phyloP scores from a whole-genome alignment of 1,284 basidiomycete species.

The Microbotryum lychnidis-dioicae region DNA sequence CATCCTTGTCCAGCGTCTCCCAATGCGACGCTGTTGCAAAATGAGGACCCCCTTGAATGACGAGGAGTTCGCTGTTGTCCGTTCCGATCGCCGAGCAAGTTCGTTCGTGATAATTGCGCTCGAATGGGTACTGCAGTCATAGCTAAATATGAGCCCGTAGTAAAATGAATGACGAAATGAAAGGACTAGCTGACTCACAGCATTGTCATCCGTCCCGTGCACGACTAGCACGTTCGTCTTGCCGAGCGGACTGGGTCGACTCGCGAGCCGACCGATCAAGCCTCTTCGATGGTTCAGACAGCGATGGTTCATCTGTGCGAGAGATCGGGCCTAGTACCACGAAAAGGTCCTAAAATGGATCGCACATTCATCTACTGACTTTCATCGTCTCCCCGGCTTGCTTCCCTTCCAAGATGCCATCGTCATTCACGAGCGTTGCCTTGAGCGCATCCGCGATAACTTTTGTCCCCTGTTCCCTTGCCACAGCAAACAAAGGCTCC shows the following conservation, averaged over 20 bases:
- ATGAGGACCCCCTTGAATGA: conserved; percentile 6
- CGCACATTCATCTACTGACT: too few relatives aligned
- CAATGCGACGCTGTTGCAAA: conserved; percentile 8
- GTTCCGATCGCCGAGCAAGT: conserved; percentile 1
- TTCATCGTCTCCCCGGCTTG: conserved; percentile 4
- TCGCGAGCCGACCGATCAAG: not conserved
- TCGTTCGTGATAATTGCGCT: conserved; percentile 5
- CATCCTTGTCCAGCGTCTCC: not conserved
- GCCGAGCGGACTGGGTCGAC: conserved; percentile 4
- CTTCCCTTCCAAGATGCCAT: conserved; percentile 2
- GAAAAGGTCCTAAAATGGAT: too few relatives aligned
- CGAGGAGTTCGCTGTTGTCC: conserved; percentile 1
- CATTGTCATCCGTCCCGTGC: conserved; percentile 7
- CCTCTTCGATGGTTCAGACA: not conserved
- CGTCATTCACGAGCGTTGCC: conserved; percentile 4
- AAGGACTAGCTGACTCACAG: not conserved
- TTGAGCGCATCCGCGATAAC: conserved; percentile 5
- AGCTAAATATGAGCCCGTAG: too few relatives aligned
- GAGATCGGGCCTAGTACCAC: too few relatives aligned
- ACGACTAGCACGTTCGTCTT: conserved; percentile 6
- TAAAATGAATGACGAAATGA: not conserved
- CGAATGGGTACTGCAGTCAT: conserved; percentile 10
- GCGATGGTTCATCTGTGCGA: not conserved
- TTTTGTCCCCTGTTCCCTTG: not conserved
- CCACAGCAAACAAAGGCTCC: not conserved